Conservation (phyloP, 208 protist species). For the Naegleria gruberi region DNA sequence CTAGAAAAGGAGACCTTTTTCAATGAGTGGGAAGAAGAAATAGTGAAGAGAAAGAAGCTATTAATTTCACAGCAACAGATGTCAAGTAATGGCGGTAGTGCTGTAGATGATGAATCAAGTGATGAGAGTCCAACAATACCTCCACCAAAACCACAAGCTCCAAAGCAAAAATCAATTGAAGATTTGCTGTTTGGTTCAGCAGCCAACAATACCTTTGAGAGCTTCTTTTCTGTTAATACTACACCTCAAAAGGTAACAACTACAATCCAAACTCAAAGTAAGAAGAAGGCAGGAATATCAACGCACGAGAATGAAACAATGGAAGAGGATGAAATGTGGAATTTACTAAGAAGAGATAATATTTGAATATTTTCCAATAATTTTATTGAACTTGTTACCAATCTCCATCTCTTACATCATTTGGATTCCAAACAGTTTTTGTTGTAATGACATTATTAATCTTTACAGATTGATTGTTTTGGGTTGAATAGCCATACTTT, state of each 20-base stretch:
- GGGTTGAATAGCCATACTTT: not conserved
- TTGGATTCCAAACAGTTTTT: not conserved
- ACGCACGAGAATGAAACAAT: too few relatives aligned
- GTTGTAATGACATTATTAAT: not conserved
- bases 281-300: too few relatives aligned
- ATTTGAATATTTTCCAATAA: too few relatives aligned
- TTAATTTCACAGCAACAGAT: too few relatives aligned
- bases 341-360: too few relatives aligned
- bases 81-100: too few relatives aligned
- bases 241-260: not conserved
- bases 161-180: not conserved
- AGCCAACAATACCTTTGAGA: not conserved
- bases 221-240: not conserved
- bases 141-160: not conserved
- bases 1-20: too few relatives aligned
- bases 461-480: not conserved
- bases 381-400: not conserved
- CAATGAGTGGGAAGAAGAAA: too few relatives aligned
- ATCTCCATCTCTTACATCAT: not conserved
- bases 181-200: not conserved
- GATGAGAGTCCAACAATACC: not conserved
- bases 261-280: too few relatives aligned
- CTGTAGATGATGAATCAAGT: not conserved
- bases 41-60: too few relatives aligned
- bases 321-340: too few relatives aligned